Conservation (phyloP, 495 filamentous ascomycete genomes). For the Daldinia grandis region DNA sequence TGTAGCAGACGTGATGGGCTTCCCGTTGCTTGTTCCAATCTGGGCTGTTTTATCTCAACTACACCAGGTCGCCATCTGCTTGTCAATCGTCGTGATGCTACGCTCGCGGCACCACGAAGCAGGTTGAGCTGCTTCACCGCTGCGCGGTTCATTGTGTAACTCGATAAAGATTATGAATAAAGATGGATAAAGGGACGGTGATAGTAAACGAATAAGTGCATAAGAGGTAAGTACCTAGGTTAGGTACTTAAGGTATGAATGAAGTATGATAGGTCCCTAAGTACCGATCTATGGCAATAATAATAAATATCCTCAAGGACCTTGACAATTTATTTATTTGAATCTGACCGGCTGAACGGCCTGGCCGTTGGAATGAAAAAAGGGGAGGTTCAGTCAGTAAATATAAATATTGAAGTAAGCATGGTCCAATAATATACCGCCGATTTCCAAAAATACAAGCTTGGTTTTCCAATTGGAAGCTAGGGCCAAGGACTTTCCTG, state of each 20-base stretch:
- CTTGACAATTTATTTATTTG: not conserved
- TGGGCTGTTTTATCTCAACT: not conserved
- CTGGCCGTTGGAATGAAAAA: not conserved
- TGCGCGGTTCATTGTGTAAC: constrained; percentile 35
- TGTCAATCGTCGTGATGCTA: constrained; percentile 24
- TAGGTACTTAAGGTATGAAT: too few species aligned
- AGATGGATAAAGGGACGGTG: not conserved
- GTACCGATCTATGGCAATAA: not conserved
- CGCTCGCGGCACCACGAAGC: constrained; percentile 31
- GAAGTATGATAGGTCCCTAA: too few species aligned
- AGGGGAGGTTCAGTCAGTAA: not conserved
- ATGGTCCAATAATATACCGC: constrained; percentile 29
- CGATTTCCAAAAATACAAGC: constrained; percentile 36
- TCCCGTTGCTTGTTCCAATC: constrained; percentile 3
- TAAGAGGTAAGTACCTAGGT: too few species aligned
- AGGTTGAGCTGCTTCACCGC: constrained; percentile 42
- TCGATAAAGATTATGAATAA: not conserved
- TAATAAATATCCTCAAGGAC: not conserved
- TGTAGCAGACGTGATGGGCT: constrained; percentile 3
- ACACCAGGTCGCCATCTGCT: constrained; percentile 25
- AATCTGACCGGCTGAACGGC: not conserved
- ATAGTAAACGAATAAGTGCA: constrained; percentile 10
- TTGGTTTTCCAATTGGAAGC: constrained; percentile 7
- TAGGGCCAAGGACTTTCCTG: constrained; percentile 16
- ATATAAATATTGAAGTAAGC: not conserved